Evolutionary conservation across 768 basidiomycete genomes (phyloP).

Genomic region (Coprinopsis marcescibilis): DNA sequence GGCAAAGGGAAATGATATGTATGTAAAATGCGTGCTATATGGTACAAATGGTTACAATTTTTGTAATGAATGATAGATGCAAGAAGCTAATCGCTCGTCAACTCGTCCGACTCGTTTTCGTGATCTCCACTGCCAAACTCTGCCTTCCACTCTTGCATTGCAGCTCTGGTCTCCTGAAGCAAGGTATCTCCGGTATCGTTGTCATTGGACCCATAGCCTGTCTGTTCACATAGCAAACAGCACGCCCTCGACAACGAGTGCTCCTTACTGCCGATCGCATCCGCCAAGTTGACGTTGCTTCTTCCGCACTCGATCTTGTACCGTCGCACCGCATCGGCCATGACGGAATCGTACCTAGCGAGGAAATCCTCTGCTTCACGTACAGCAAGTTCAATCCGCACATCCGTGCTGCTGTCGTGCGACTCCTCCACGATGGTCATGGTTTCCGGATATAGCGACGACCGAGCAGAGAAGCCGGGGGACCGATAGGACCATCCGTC

Average conservation of each 20-base stretch:
- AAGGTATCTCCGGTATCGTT: constrained; percentile 35
- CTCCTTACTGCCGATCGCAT: constrained; percentile 31
- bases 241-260: constrained; percentile 33
- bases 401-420: constrained; percentile 35
- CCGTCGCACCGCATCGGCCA: constrained; percentile 30
- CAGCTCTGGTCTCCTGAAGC: constrained; percentile 29
- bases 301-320: constrained; percentile 36
- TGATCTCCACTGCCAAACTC: constrained; percentile 15
- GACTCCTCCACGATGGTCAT: constrained; percentile 42
- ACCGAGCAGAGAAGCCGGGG: constrained; percentile 18
- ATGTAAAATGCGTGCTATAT: too few relatives aligned
- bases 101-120: constrained; percentile 6
- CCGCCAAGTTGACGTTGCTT: constrained; percentile 26
- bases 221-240: constrained; percentile 42
- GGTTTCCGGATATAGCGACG: constrained; percentile 27
- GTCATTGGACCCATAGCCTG: constrained; percentile 36
- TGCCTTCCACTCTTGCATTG: constrained; percentile 36
- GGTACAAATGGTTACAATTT: too few relatives aligned
- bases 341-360: constrained; percentile 29
- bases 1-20: too few relatives aligned
- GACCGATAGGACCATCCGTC: constrained; percentile 33
- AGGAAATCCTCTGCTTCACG: constrained; percentile 29
- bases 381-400: constrained; percentile 32
- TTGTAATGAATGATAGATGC: too few relatives aligned
- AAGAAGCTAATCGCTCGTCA: constrained; percentile 10